Conservation (phyloP, 2,329 filamentous ascomycete genomes). For the Neofusicoccum sp. region DNA sequence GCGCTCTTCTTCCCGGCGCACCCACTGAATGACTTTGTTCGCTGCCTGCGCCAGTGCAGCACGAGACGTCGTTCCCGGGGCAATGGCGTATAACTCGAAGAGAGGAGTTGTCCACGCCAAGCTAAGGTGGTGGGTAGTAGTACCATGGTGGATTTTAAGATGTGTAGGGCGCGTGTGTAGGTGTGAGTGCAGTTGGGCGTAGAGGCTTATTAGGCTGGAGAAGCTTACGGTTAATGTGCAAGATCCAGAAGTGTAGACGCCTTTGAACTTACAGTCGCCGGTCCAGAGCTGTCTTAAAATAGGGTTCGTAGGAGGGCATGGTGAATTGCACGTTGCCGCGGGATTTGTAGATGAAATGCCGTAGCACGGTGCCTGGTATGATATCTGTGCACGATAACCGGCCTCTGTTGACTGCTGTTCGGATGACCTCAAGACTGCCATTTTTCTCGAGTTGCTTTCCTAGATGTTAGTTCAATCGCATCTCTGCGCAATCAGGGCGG, state of each 20-base stretch:
- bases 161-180: constrained; percentile 85
- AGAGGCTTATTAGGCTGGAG: constrained; percentile 74
- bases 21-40: constrained; percentile 89
- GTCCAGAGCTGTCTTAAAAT: constrained; percentile 63
- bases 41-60: constrained; percentile 78
- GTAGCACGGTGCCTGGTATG: constrained; percentile 75
- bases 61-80: constrained; percentile 67
- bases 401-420: constrained; percentile 68
- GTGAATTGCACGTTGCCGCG: constrained; percentile 92
- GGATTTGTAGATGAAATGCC: constrained; percentile 96
- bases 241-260: not conserved
- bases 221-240: not conserved
- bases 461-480: constrained; percentile 37
- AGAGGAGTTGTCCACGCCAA: constrained; percentile 88
- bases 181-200: constrained; percentile 80
- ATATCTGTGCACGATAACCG: constrained; percentile 75
- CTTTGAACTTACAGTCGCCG: constrained; percentile 58
- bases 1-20: constrained; percentile 86
- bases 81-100: constrained; percentile 96
- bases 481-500: not conserved
- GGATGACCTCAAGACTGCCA: constrained; percentile 74
- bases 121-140: constrained; percentile 69
- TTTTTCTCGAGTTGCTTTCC: constrained; percentile 69
- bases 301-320: constrained; percentile 78
- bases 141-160: constrained; percentile 82